phyloP scores from a whole-genome alignment of 2,329 filamentous ascomycete genomes.

The Pseudogymnoascus sp. region DNA sequence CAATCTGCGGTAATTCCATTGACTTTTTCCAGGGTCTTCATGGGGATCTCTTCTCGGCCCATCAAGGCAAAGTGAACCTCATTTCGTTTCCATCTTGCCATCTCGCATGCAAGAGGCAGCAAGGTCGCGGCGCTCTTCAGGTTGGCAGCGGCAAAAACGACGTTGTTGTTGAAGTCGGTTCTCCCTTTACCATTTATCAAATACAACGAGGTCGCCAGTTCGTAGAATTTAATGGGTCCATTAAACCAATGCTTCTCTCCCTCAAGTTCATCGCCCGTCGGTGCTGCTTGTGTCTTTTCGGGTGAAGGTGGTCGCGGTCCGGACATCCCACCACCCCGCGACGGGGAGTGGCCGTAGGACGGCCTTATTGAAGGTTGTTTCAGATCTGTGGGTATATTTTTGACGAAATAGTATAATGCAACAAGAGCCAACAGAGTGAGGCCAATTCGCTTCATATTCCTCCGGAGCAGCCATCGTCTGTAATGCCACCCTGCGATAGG shows the following conservation, averaged over 20 bases:
- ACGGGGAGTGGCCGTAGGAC: conserved; percentile 26
- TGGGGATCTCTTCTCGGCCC: conserved; percentile 59
- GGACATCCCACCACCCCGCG: neutral
- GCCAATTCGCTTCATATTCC: conserved; percentile 44
- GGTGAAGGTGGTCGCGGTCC: conserved; percentile 7
- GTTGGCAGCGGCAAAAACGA: conserved; percentile 72
- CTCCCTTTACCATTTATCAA: conserved; percentile 47
- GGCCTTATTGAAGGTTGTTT: conserved; percentile 19
- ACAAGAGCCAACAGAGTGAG: conserved; percentile 38
- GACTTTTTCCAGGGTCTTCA: conserved; percentile 61
- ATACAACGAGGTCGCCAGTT: conserved; percentile 55
- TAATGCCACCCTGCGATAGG: conserved; percentile 26
- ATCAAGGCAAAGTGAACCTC: conserved; percentile 76
- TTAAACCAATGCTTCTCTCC: conserved; percentile 45
- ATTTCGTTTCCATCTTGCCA: conserved; percentile 61
- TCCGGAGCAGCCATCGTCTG: conserved; percentile 38
- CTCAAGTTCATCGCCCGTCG: conserved; percentile 16
- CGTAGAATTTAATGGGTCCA: conserved; percentile 60
- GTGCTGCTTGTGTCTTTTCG: conserved; percentile 9
- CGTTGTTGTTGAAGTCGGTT: conserved; percentile 51
- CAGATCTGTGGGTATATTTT: conserved; percentile 49
- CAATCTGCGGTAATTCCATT: conserved; percentile 72
- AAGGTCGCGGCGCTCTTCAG: conserved; percentile 63
- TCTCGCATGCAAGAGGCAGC: conserved; percentile 77
- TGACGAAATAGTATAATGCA: conserved; percentile 54